Percentiles rank a stretch among this genome's conserved stretches.
These are phyloP conservation scores for Chaetomiaceae sp. DNA, from an alignment of 2,329 filamentous ascomycete species.

Conservation along the genomic window DNA sequence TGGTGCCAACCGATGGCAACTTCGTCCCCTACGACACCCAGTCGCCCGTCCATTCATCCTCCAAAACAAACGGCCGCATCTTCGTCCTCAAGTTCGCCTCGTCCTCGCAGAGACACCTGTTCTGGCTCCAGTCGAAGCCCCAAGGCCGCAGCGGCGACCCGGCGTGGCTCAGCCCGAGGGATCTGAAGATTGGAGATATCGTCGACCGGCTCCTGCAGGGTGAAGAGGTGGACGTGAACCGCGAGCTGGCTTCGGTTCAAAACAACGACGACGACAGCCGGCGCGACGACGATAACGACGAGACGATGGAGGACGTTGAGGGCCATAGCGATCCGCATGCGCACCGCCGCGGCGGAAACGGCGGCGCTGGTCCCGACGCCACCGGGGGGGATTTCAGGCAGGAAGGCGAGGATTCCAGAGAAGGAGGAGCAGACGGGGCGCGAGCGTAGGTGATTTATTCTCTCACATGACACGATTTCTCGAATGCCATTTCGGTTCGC, in stretches of 20 bases:
- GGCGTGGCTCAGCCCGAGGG: constrained; percentile 77
- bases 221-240: constrained; percentile 75
- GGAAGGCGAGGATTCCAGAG: constrained; percentile 81
- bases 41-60: constrained; percentile 49
- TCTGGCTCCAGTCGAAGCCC: constrained; percentile 92
- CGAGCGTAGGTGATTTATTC: constrained; percentile 85
- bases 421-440: constrained; percentile 92
- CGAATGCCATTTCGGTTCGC: constrained; percentile 9
- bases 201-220: constrained; percentile 82
- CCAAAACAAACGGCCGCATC: constrained; percentile 79
- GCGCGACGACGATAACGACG: constrained; percentile 52
- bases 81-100: constrained; percentile 92
- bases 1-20: constrained; percentile 84
- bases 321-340: constrained; percentile 55
- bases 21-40: constrained; percentile 75
- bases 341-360: constrained; percentile 58
- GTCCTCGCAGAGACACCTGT: constrained; percentile 84
- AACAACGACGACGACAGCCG: constrained; percentile 50
- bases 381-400: constrained; percentile 88
- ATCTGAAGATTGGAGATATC: constrained; percentile 81
- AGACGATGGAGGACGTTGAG: constrained; percentile 75
- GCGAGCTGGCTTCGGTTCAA: constrained; percentile 63
- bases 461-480: constrained; percentile 23
- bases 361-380: constrained; percentile 78
- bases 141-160: constrained; percentile 65